These are phyloP conservation scores for Bjerkandera adusta DNA, from an alignment of 1,284 basidiomycete genomes.

Conservation along the genomic window DNA sequence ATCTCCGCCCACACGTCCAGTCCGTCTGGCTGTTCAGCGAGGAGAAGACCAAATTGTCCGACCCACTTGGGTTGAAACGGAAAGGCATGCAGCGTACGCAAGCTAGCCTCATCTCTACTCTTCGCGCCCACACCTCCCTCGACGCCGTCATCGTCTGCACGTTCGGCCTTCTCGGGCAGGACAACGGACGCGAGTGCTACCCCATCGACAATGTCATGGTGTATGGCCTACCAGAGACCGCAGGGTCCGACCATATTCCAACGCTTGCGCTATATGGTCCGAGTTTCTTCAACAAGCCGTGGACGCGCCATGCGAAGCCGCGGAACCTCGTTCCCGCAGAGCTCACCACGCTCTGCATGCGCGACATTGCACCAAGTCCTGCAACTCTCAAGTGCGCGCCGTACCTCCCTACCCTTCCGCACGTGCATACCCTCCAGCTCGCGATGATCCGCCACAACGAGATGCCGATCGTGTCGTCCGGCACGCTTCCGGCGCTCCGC, in stretches of 20 bases:
- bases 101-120: slow-evolving; percentile 7
- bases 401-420: slow-evolving; percentile 15
- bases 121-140: slow-evolving; percentile 13
- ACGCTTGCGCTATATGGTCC: slow-evolving; percentile 12
- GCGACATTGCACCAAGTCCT: slow-evolving; percentile 11
- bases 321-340: slow-evolving; percentile 11
- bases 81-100: slow-evolving; percentile 5
- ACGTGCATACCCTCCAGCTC: slow-evolving; percentile 7
- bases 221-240: slow-evolving; percentile 9
- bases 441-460: neutral
- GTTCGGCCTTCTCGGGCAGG: slow-evolving; percentile 6
- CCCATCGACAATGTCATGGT: slow-evolving; percentile 17
- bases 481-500: slow-evolving; percentile 3
- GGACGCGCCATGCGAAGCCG: slow-evolving; percentile 15
- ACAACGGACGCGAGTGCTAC: neutral
- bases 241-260: slow-evolving; percentile 7
- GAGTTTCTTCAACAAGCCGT: slow-evolving; percentile 14
- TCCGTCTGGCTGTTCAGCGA: slow-evolving; percentile 16
- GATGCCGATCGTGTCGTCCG: slow-evolving; percentile 10
- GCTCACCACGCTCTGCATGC: slow-evolving; percentile 13
- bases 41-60: slow-evolving; percentile 6
- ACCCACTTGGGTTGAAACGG: slow-evolving; percentile 5
- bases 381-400: slow-evolving; percentile 13
- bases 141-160: slow-evolving; percentile 13
- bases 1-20: slow-evolving; percentile 7